Base-by-base conservation (phyloP, 306 rosid genomes). In the Prunus armeniaca region DNA sequence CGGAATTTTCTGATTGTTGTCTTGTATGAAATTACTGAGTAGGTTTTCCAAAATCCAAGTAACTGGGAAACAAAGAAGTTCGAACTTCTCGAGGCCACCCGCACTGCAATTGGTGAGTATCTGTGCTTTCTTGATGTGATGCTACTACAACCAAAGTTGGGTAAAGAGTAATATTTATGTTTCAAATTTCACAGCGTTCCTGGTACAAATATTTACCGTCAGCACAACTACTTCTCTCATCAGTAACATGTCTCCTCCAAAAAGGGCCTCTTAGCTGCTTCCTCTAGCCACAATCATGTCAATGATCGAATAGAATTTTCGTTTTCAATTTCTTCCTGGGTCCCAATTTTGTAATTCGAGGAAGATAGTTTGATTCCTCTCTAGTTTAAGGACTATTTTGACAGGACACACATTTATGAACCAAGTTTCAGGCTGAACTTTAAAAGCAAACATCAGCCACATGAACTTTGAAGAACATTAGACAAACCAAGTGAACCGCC, bases 241-340 rank as follows among this genome's bases (percentile, higher is more conserved):
- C 30, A 57, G 78, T 57, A 90, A 92, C 86, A 92, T 90, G 97
- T 85, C 89, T n/a, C 97, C 93, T 72, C 93, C 96, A 72, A 90
- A 76, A 84, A 88, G 84, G 69, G 72, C 90, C 28, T 86, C 93
- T 28, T 86, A 67, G 34, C 34, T 60, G 65, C 65, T 13, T 12
- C 65, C 34, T 60, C 2, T 13, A 60, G 43, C 43, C 22, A 47
- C 20, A 71, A 13, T 49, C 45, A 9, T n/a, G 3, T 22, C 58
- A 22, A 12, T 51, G 69, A 65, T 12, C 0, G 12, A 30, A 32
- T 8, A 46, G 45, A 17, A 12, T n/a, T 75, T 64, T 50, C 5
- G 12, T n/a, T 20, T 62, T 60, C 19, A 5, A 7, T 60, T 60
- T 60, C 34, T 25, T 25, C 25, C 19, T 0, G 67, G 22, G 12